These are phyloP conservation scores for Didymellaceae sp. DNA, from an alignment of 2,329 filamentous ascomycete genomes.

Conservation along the genomic window DNA sequence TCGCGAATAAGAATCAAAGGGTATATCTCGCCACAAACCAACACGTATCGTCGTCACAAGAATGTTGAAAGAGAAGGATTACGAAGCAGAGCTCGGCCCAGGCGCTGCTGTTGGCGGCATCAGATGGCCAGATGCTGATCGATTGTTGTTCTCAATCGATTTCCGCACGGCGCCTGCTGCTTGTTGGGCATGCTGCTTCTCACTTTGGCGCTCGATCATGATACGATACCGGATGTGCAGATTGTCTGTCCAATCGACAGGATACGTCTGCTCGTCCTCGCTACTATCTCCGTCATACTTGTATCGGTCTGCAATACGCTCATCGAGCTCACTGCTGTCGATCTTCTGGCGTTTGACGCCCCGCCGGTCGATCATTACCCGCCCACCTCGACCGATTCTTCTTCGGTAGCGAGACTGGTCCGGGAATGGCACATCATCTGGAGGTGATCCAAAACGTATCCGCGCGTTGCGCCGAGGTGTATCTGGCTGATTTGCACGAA, in stretches of 20 bases:
- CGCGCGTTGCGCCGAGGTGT: constrained; percentile 35
- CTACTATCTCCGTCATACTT: constrained; percentile 88
- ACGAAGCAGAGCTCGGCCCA: constrained; percentile 8
- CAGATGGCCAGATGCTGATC: constrained; percentile 45
- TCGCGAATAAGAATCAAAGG: constrained; percentile 39
- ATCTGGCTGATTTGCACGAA: constrained; percentile 39
- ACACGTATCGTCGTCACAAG: constrained; percentile 29
- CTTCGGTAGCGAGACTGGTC: constrained; percentile 74
- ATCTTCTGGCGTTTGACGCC: constrained; percentile 62
- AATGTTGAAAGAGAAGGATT: constrained; percentile 17
- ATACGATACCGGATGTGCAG: constrained; percentile 64
- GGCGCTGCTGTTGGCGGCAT: constrained; percentile 36
- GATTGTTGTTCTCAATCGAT: constrained; percentile 45
- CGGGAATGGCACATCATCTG: constrained; percentile 47
- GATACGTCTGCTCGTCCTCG: constrained; percentile 76
- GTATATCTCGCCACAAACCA: constrained; percentile 39
- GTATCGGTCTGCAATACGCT: constrained; percentile 59
- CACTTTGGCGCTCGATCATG: constrained; percentile 54
- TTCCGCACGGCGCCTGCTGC: constrained; percentile 27
- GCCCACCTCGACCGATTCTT: constrained; percentile 81
- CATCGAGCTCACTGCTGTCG: constrained; percentile 30
- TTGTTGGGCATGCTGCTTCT: constrained; percentile 43
- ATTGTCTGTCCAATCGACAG: constrained; percentile 72
- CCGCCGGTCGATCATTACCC: constrained; percentile 86
- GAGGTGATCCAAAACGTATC: constrained; percentile 48